A percentile compares a stretch with the other conserved stretches of the same genome.
Evolutionary conservation across 2,329 filamentous ascomycete species (phyloP).

Genomic region (Clonostachys rhizophaga): DNA sequence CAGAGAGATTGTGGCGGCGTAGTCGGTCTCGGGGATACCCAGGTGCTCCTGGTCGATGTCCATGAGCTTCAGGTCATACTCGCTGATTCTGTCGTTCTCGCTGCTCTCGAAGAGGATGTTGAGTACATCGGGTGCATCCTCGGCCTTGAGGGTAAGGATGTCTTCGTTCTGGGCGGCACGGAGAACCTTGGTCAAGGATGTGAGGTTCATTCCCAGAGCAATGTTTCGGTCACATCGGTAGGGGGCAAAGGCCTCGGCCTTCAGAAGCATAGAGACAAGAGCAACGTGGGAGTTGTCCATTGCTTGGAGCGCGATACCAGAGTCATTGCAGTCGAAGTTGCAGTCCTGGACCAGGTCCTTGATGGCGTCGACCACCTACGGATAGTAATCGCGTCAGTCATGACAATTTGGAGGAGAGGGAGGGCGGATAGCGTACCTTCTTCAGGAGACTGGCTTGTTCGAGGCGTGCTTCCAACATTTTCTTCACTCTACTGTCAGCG

Average conservation of each 20-base stretch:
- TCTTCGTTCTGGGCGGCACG: constrained; percentile 93
- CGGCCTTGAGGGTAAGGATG: constrained; percentile 92
- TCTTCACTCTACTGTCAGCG: constrained; percentile 19
- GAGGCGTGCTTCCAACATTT: constrained; percentile 93
- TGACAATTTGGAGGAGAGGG: constrained; percentile 7
- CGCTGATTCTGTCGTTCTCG: constrained; percentile 85
- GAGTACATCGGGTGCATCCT: constrained; percentile 92
- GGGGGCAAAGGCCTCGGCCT: constrained; percentile 88
- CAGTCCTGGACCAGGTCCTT: constrained; percentile 99
- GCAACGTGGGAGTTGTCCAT: constrained; percentile 99
- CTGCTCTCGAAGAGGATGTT: constrained; percentile 94
- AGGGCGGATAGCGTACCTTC: constrained; percentile 59
- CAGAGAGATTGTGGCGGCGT: constrained; percentile 86
- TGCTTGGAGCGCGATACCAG: constrained; percentile 93
- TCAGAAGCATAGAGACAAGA: constrained; percentile 97
- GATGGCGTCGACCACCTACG: constrained; percentile 93
- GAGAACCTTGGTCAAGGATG: constrained; percentile 94
- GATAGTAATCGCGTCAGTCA: constrained; percentile 1
- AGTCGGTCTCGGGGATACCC: constrained; percentile 98
- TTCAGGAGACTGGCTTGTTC: constrained; percentile 92
- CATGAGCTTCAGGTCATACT: constrained; percentile 99
- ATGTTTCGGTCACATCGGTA: constrained; percentile 99
- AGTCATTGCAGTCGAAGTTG: constrained; percentile 99
- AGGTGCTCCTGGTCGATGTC: constrained; percentile 99
- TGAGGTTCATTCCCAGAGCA: constrained; percentile 93